Conservation (phyloP, 2,329 filamentous ascomycete genomes). For the Paecilomyces dactylethromorphus region DNA sequence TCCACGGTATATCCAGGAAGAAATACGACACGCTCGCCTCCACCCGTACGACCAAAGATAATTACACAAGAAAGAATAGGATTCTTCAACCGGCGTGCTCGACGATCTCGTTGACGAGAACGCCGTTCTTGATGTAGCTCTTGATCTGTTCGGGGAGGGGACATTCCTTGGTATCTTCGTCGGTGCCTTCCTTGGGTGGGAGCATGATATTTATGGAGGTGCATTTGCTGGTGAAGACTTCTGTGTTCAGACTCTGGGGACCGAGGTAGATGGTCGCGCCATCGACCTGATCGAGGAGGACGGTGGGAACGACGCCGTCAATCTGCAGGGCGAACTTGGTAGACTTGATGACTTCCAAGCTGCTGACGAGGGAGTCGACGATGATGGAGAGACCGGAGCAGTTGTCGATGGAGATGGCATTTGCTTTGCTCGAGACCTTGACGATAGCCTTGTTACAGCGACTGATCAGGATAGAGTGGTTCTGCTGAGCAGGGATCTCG, state of each 20-base stretch:
- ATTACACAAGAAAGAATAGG: not conserved
- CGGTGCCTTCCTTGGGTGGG: slow-evolving; percentile 56
- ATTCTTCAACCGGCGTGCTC: slow-evolving; percentile 70
- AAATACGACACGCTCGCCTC: not conserved
- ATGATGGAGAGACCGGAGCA: slow-evolving; percentile 76
- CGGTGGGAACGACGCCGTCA: slow-evolving; percentile 74
- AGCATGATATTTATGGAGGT: slow-evolving; percentile 82
- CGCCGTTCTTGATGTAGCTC: slow-evolving; percentile 69
- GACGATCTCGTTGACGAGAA: slow-evolving; percentile 87
- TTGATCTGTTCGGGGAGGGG: slow-evolving; percentile 86
- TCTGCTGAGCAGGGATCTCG: slow-evolving; percentile 72
- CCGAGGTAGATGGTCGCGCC: slow-evolving; percentile 81
- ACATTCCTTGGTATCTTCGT: slow-evolving; percentile 79
- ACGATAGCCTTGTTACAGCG: slow-evolving; percentile 87
- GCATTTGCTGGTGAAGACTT: slow-evolving; percentile 86
- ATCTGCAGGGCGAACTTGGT: slow-evolving; percentile 93
- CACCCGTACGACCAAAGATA: not conserved
- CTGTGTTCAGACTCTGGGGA: slow-evolving; percentile 68
- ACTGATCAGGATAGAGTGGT: slow-evolving; percentile 86
- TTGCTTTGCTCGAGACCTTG: slow-evolving; percentile 86
- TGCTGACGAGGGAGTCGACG: slow-evolving; percentile 82
- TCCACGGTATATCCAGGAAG: slow-evolving; percentile 3
- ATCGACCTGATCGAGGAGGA: slow-evolving; percentile 90
- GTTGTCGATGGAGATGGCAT: slow-evolving; percentile 95
- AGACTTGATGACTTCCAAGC: slow-evolving; percentile 91